Conservation (phyloP, 164 flowering plant species). For the Paratinospora sagittata region DNA sequence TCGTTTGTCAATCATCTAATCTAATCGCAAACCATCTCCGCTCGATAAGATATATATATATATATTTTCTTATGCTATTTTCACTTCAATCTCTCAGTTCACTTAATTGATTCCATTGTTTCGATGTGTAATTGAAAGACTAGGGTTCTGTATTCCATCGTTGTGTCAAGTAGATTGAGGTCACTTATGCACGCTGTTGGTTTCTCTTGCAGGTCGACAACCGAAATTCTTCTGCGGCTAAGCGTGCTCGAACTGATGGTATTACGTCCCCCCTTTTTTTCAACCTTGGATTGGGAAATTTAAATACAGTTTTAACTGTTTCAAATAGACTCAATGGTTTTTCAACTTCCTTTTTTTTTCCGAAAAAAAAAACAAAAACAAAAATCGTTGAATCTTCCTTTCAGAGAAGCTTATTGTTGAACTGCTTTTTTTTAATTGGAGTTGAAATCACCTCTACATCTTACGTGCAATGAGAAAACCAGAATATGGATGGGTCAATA, state of each 20-base stretch:
- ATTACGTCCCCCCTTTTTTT: slow-evolving; percentile 12
- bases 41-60: not conserved
- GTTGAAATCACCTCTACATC: no score
- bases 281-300: not conserved
- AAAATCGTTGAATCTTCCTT: not conserved
- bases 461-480: no score
- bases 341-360: not conserved
- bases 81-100: not conserved
- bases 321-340: no score
- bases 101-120: not conserved
- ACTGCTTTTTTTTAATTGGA: no score
- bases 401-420: no score
- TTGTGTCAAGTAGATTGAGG: not conserved
- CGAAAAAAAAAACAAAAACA: no score
- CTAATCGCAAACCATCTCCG: not conserved
- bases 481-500: no score
- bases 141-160: not conserved
- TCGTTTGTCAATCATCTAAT: not conserved
- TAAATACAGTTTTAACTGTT: not conserved
- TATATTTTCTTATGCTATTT: no score
- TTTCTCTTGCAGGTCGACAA: slow-evolving; percentile 57
- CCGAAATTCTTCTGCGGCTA: slow-evolving; percentile 79
- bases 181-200: not conserved
- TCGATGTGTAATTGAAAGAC: not conserved
- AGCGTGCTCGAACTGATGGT: slow-evolving; percentile 99